Evolutionary conservation across 306 rosid species (phyloP).

Genomic region (Mimosa bimucronata): DNA sequence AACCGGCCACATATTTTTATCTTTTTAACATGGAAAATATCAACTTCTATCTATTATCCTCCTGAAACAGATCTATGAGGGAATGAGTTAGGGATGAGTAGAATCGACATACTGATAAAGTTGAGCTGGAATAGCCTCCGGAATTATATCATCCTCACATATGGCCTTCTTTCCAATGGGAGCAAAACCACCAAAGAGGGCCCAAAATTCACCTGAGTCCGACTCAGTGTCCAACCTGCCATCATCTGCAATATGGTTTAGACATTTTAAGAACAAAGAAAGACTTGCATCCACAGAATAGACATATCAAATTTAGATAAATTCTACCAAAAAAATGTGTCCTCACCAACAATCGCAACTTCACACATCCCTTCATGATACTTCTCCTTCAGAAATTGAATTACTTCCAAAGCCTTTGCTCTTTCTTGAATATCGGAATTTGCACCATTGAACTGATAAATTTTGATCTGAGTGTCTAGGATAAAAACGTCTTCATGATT

Average conservation of each 20-base stretch:
- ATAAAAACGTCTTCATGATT: constrained; percentile 98
- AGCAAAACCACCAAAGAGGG: constrained; percentile 97
- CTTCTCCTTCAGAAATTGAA: constrained; percentile 88
- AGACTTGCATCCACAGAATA: constrained; percentile 19
- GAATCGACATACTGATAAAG: constrained; percentile 63
- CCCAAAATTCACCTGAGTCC: constrained; percentile 99
- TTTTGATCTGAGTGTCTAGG: constrained; percentile 71
- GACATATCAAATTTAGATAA: constrained; percentile 6
- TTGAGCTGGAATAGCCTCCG: constrained; percentile 74
- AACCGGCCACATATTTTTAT: neutral
- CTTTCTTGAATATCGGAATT: constrained; percentile 98
- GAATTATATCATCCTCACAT: constrained; percentile 79
- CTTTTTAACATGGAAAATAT: neutral
- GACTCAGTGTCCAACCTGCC: constrained; percentile 98
- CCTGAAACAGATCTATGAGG: neutral
- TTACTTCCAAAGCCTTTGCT: constrained; percentile 95
- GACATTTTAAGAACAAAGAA: constrained; percentile 27
- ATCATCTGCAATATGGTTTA: constrained; percentile 65
- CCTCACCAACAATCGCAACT: constrained; percentile 95
- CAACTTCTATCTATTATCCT: neutral
- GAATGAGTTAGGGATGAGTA: neutral
- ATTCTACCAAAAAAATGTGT: constrained; percentile 2
- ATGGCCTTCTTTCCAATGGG: constrained; percentile 89
- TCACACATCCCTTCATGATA: constrained; percentile 85
- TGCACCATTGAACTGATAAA: constrained; percentile 96